These are phyloP conservation scores for Trichoderma asperellum DNA, from an alignment of 2,329 filamentous ascomycete genomes.

Conservation along the genomic window DNA sequence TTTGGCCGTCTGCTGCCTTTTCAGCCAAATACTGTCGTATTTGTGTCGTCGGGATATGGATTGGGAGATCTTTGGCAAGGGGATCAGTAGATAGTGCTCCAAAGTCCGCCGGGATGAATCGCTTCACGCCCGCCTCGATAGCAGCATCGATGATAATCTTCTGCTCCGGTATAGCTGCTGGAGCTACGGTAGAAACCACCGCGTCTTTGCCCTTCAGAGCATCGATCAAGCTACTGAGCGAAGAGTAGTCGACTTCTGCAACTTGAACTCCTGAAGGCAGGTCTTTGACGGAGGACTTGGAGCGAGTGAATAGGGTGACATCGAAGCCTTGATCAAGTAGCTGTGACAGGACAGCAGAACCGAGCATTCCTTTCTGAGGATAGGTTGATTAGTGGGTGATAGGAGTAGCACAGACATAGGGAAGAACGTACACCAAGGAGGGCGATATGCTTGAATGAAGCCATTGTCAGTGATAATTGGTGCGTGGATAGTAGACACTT, in stretches of 20 bases:
- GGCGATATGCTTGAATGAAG: not conserved
- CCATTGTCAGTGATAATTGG: not conserved
- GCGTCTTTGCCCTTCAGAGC: not conserved
- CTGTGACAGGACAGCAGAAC: not conserved
- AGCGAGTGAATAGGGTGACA: not conserved
- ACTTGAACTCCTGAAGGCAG: not conserved
- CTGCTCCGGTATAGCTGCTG: not conserved
- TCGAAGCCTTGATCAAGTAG: not conserved
- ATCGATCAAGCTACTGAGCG: not conserved
- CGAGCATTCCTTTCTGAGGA: not conserved
- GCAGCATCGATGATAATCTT: slow-evolving; percentile 4
- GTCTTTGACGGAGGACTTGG: not conserved
- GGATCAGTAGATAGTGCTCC: not conserved
- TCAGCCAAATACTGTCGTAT: not conserved
- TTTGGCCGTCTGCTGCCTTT: not conserved
- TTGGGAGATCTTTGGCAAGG: not conserved
- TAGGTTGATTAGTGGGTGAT: not conserved
- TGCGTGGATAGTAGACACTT: not conserved
- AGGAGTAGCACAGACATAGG: not conserved
- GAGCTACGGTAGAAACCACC: not conserved
- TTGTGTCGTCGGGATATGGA: not conserved
- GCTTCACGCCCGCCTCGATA: not conserved
- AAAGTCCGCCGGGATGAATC: slow-evolving; percentile 3
- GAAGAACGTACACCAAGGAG: not conserved
- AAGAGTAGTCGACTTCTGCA: not conserved